Evolutionary conservation across 306 rosid genomes (phyloP), one percentile per base, ranked within the genome.

Genomic region (Vicia sativa): DNA sequence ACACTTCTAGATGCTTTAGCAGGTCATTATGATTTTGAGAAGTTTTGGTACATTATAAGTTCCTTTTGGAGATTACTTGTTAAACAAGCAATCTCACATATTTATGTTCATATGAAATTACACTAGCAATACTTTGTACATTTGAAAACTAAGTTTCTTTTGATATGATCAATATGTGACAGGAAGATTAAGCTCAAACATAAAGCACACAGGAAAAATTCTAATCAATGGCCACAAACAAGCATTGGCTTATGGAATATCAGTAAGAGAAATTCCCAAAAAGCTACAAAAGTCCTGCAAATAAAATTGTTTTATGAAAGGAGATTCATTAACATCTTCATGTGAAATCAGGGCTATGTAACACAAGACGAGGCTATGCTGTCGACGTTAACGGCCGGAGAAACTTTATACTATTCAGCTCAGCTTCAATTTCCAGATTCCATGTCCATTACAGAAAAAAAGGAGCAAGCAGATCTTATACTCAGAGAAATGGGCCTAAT

Each of bases 1-100:
- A 89, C 96, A 45, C 85, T 86, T 75, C 96, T 89, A 75, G 96
- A 86, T 70, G 75, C 87, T 42, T 64, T 86, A 70, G 85, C 87
- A 72, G 96, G 96, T 88, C 4, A 44, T 43, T 53, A 18, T 43
- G 34, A 3, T 53, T 53, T 21, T 23, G 15, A 23, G 26, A 52
- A 21, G 14, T 52, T 52, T 52, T 29, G n/a, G 2, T 52, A 11
- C 34, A 13, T 21, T 52, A 21, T 21, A 21, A 21, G 25, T 52
- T 11, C 9, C 34, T 11, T 53, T 21, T 53, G 15, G 34, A 13
- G 6, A 52, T 53, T 53, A 53, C 58, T 52, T 52, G 34, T 11
- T 52, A 52, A 52, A 23, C 7, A 53, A 53, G 59, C 34, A 53
- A 53, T 21, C 59, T 53, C 59, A 21, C 0, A 10, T 52, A 11